A percentile compares a stretch with the other conserved stretches of the same genome.
Conservation (phyloP, 179 eudicot species). For the Vitellaria paradoxa region DNA sequence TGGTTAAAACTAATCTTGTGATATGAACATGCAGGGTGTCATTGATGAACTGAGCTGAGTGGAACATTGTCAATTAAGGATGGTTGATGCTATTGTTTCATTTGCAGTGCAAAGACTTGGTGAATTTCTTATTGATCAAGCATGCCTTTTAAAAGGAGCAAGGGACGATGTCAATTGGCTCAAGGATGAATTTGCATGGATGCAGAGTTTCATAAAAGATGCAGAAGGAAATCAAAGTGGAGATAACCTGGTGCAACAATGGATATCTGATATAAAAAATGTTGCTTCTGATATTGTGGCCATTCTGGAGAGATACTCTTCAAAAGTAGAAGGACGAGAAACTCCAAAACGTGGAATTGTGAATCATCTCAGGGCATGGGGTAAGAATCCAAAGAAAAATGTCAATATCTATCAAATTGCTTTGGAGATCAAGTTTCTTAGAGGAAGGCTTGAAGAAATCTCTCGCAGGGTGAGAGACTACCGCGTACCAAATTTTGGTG, state of each 20-base stretch:
- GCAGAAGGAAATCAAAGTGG: background rate
- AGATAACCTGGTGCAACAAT: background rate
- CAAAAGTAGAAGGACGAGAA: too few relatives aligned
- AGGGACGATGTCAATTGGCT: background rate
- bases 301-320: background rate
- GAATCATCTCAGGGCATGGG: too few relatives aligned
- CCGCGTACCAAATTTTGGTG: background rate
- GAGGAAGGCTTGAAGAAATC: background rate
- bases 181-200: background rate
- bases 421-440: too few relatives aligned
- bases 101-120: background rate
- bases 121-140: background rate
- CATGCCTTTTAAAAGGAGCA: too few relatives aligned
- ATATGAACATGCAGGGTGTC: too few relatives aligned
- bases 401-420: too few relatives aligned
- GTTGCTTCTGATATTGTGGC: background rate
- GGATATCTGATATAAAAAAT: background rate
- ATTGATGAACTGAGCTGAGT: too few relatives aligned
- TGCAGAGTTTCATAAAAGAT: background rate
- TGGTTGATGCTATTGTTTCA: background rate
- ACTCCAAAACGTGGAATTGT: background rate
- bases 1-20: too few relatives aligned
- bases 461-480: background rate
- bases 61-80: background rate
- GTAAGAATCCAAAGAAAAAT: too few relatives aligned